phyloP scores from a whole-genome alignment of 2,329 filamentous ascomycete genomes.

The Fusarium musae region DNA sequence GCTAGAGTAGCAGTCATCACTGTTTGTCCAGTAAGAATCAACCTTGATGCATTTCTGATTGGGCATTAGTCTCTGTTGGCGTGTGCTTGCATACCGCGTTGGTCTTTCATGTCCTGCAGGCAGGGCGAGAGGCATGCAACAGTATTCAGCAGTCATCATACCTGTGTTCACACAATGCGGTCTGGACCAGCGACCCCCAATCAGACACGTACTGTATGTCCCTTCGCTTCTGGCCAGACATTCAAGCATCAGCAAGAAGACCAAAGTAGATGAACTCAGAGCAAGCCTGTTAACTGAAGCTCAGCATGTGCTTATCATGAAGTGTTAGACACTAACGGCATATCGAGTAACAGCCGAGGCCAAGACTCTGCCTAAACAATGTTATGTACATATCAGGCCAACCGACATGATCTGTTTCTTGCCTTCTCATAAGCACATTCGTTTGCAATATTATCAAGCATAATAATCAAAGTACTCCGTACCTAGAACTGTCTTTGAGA shows the following conservation, averaged over 20 bases:
- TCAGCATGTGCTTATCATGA: neutral
- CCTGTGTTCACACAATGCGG: constrained; percentile 19
- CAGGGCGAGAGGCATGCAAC: constrained; percentile 26
- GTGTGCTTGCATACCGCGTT: constrained; percentile 31
- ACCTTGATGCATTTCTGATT: constrained; percentile 19
- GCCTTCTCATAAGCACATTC: neutral
- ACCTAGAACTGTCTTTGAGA: neutral
- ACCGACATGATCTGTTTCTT: neutral
- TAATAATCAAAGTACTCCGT: neutral
- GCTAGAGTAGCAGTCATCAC: constrained; percentile 29
- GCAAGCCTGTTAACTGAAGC: neutral
- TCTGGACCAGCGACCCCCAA: constrained; percentile 23
- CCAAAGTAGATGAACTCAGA: neutral
- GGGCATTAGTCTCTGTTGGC: constrained; percentile 14
- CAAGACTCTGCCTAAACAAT: neutral
- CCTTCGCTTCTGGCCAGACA: constrained; percentile 8
- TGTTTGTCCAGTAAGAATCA: constrained; percentile 8
- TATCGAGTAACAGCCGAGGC: constrained; percentile 6
- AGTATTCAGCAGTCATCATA: constrained; percentile 13
- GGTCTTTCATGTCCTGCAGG: constrained; percentile 3
- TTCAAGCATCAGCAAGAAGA: neutral
- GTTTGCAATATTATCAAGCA: neutral
- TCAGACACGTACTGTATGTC: neutral
- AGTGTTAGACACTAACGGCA: neutral
- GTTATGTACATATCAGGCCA: neutral